These are phyloP conservation scores for Aphanocladium album DNA, from an alignment of 2,329 filamentous ascomycete species.

Conservation along the genomic window DNA sequence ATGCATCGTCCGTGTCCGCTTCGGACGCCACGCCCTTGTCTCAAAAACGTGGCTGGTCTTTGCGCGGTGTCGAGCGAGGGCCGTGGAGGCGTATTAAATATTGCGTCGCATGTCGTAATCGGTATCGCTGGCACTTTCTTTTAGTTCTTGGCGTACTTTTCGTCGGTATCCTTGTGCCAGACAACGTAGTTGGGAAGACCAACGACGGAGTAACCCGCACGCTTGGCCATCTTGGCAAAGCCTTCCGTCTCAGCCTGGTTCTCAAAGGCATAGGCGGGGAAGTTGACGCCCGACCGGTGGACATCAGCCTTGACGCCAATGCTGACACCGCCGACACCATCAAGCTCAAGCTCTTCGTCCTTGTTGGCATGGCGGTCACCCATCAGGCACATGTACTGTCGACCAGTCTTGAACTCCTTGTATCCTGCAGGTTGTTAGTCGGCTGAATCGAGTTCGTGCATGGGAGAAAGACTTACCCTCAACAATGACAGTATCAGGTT, in stretches of 20 bases:
- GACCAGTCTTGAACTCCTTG: conserved; percentile 85
- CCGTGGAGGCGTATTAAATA: neutral
- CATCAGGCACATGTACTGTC: conserved; percentile 84
- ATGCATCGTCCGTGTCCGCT: neutral
- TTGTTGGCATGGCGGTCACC: conserved; percentile 91
- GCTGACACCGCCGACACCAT: conserved; percentile 94
- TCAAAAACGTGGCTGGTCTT: conserved; percentile 4
- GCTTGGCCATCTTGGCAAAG: conserved; percentile 97
- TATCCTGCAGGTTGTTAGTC: conserved; percentile 58
- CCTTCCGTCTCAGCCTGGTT: conserved; percentile 99
- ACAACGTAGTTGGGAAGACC: conserved; percentile 97
- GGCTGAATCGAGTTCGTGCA: neutral
- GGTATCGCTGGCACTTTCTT: conserved; percentile 15
- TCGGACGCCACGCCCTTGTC: neutral
- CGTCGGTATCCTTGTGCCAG: conserved; percentile 96
- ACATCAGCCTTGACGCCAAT: conserved; percentile 98
- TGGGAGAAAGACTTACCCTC: conserved; percentile 58
- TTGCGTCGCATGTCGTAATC: conserved; percentile 4
- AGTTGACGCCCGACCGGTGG: conserved; percentile 97
- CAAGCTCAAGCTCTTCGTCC: conserved; percentile 85
- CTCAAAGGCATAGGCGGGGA: conserved; percentile 93
- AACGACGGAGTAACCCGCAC: conserved; percentile 86
- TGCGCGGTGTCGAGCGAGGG: neutral
- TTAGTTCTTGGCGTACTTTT: conserved; percentile 75
- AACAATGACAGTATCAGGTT: conserved; percentile 77